Conservation (phyloP, 2,329 filamentous ascomycete species). For the Juglanconis sp. region DNA sequence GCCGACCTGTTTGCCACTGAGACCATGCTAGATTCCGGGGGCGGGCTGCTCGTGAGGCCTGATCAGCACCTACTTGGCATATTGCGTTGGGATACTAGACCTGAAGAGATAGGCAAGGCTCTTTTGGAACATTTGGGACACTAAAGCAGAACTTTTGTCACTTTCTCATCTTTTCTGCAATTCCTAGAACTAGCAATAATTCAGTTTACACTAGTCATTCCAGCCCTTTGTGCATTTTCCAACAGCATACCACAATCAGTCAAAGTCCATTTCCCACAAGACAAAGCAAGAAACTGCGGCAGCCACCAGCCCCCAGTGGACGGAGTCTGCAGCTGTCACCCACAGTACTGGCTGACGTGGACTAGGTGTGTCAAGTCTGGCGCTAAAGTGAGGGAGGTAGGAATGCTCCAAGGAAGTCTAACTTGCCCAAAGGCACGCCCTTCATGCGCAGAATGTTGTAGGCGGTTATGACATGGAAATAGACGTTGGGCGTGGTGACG, state of each 20-base stretch:
- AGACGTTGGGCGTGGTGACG: slow-evolving; percentile 55
- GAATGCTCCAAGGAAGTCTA: slow-evolving; percentile 42
- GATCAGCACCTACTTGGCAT: slow-evolving; percentile 4
- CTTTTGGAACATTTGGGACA: neutral
- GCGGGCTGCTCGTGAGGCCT: slow-evolving; percentile 5
- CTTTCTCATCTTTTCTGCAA: neutral
- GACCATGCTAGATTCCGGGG: neutral
- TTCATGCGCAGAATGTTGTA: slow-evolving; percentile 55
- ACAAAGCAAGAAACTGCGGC: no score
- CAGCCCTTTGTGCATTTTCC: neutral
- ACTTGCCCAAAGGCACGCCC: slow-evolving; percentile 57
- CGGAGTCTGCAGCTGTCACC: no score
- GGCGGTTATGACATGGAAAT: slow-evolving; percentile 55
- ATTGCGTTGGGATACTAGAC: neutral
- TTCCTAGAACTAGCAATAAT: neutral
- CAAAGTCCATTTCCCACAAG: no score
- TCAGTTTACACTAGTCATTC: neutral
- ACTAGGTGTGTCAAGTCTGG: neutral
- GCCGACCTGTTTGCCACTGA: neutral
- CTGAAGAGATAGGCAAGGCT: neutral
- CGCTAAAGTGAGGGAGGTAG: neutral
- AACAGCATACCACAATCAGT: no score
- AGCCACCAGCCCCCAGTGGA: no score
- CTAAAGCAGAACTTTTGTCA: neutral
- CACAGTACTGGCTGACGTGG: no score